A percentile compares a stretch with the other conserved stretches of the same genome.
Evolutionary conservation across 768 basidiomycete species (phyloP).

Genomic region (Auriscalpium vulgare): DNA sequence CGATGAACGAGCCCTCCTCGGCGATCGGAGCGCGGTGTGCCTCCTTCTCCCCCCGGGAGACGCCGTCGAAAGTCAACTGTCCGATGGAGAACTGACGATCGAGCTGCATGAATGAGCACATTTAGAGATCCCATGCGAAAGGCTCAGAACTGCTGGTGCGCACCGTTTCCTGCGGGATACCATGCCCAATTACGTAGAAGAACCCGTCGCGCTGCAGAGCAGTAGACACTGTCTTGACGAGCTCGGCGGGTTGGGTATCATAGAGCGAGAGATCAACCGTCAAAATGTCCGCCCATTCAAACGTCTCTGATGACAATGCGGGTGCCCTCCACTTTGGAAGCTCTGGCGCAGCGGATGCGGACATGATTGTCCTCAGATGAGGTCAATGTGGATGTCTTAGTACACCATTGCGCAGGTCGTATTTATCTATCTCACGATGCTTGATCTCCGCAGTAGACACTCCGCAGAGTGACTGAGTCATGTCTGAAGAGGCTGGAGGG

Average conservation of each 20-base stretch:
- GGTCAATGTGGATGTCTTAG: neutral
- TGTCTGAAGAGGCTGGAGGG: no score
- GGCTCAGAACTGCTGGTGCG: neutral
- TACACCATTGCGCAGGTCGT: neutral
- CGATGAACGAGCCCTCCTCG: constrained; percentile 27
- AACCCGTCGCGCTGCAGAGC: constrained; percentile 28
- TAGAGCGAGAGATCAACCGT: constrained; percentile 29
- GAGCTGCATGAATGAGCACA: constrained; percentile 13
- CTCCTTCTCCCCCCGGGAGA: constrained; percentile 25
- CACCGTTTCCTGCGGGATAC: constrained; percentile 21
- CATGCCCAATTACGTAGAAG: constrained; percentile 30
- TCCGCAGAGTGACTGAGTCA: neutral
- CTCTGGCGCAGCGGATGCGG: neutral
- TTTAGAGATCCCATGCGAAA: neutral
- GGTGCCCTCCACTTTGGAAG: neutral
- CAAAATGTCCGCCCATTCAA: constrained; percentile 29
- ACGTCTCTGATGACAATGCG: neutral
- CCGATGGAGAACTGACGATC: constrained; percentile 26
- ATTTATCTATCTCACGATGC: neutral
- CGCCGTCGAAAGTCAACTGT: constrained; percentile 24
- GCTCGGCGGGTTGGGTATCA: constrained; percentile 20
- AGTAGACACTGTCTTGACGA: constrained; percentile 22
- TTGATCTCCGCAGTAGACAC: neutral
- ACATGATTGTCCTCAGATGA: neutral
- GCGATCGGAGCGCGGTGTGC: constrained; percentile 25